Evolutionary conservation across 2,329 filamentous ascomycete species (phyloP), one percentile per base, ranked within the genome.

Genomic region (Verticillium alfalfae): DNA sequence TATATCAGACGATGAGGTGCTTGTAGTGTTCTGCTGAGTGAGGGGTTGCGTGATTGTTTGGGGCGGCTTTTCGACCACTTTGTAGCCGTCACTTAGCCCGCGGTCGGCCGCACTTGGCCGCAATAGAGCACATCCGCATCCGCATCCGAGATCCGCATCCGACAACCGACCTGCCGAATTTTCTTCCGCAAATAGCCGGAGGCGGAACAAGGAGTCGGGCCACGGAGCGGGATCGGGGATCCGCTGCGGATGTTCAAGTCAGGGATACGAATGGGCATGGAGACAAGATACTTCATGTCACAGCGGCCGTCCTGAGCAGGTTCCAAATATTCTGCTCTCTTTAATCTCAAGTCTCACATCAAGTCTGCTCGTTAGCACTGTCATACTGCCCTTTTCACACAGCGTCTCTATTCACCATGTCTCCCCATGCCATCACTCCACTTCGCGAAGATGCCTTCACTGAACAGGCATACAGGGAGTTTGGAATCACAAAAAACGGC

Each of bases 401-500:
- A 22, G 12, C 26, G 26, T 31, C 26, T 22, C 18, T 60, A 66
- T 62, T 45, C 12, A 66, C 55, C 26, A 80, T 81, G 78, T 79
- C 78, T 63, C 78, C 78, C 39, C 78, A 79, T 68, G 77, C 76
- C 9, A 66, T 79, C 16, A 61, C 65, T 5, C 38, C 57, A 10
- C 37, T 60, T 22, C n/a, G 61, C 5, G 61, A 66, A 18, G 62
- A 67, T 22, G 52, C 58, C 16, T 54, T 49, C 31, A 38, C 59
- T 5, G 61, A 65, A 31, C 60, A 63, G 0, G 62, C 65, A 37
- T 61, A 68, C 4, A 64, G 79, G 18, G 64, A 73, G 55, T 81
- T 75, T 57, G 70, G 70, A 26, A 70, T 82, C 34, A 76, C 78
- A 2, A 72, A 79, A 26, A 85, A 91, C 73, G 93, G 92, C 41